Base-by-base conservation (phyloP, 1,139 yeast species). In the Nakaseomyces bracarensis region DNA sequence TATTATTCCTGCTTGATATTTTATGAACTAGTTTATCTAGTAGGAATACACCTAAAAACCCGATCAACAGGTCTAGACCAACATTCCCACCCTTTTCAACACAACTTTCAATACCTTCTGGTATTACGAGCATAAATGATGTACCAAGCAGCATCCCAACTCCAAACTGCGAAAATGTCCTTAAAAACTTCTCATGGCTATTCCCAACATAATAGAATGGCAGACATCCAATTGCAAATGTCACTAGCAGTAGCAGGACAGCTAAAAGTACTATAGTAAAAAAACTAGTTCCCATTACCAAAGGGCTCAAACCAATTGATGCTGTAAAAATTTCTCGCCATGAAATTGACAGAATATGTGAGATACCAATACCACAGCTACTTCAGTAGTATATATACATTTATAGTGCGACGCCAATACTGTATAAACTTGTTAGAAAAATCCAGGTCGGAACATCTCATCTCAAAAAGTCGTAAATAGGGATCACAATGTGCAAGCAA, bases 121-220 rank as follows among this genome's bases (percentile, higher is more conserved):
- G 84, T 19, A 78, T 67, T 7, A 77, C 75, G 15, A 78, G 58
- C 43, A 74, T 69, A 41, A 77, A 59, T 0, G 79, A 68, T 1
- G 82, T 74, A 2, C 82, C 78, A 10, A 76, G 59, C 38, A 78
- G 61, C 49, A 78, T 64, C 0, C 84, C 84, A 53, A 73, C 67
- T 48, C 81, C 74, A 50, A 77, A 68, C 13, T 69, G 63, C 0
- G 81, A 70, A 15, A 67, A 39, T 7, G 49, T 38, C 5, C 46
- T 47, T 21, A 48, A 49, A 41, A 37, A 61, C 43, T 39, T 43
- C 40, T 36, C 52, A 33, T 38, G 52, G 28, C 21, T 55, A 36
- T 43, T 52, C 11, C 42, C 36, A 29, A 53, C 43, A 44, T 49
- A 56, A 37, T 58, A 48, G 5, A 67, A 44, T 1, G 72, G 71